phyloP scores from a whole-genome alignment of 139 green algal genomes.

The Yamagishiella unicocca region DNA sequence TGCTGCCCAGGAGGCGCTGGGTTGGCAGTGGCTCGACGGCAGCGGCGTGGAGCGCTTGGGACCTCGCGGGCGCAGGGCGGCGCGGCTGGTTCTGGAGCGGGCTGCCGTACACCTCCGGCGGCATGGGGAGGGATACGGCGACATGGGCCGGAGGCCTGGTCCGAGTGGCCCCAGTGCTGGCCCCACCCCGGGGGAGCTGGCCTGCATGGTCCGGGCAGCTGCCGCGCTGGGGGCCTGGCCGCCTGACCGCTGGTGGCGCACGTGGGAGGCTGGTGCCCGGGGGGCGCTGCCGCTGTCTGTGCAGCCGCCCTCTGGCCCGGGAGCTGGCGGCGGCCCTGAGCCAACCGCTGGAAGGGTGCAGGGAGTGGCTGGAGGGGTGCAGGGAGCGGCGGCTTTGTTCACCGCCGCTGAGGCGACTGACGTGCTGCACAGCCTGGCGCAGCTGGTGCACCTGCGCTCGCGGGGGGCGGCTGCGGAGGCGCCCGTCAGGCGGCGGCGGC shows the following conservation, averaged over 20 bases:
- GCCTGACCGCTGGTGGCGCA: conserved; percentile 2
- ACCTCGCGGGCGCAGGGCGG: not conserved
- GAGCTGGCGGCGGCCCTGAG: no score
- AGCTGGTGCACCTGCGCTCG: not conserved
- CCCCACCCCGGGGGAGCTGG: not conserved
- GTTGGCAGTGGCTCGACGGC: not conserved
- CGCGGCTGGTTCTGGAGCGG: not conserved
- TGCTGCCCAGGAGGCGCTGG: not conserved
- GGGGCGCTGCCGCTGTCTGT: not conserved
- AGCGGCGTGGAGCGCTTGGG: not conserved
- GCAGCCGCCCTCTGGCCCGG: no score
- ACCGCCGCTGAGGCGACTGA: not conserved
- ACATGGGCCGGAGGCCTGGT: not conserved
- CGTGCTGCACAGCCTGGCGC: conserved; percentile 39
- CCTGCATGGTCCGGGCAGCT: not conserved
- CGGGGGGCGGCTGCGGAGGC: not conserved
- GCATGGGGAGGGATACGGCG: not conserved
- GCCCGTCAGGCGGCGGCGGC: not conserved
- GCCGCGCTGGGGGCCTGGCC: not conserved
- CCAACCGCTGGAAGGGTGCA: not conserved
- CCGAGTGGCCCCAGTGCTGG: not conserved
- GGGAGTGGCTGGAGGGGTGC: not conserved
- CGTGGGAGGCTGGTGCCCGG: not conserved
- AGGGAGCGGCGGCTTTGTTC: not conserved
- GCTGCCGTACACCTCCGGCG: not conserved